A percentile compares a stretch with the other conserved stretches of the same genome.
Conservation (phyloP, 108 stramenopile species). For the Pseudonitzschia multistriata region DNA sequence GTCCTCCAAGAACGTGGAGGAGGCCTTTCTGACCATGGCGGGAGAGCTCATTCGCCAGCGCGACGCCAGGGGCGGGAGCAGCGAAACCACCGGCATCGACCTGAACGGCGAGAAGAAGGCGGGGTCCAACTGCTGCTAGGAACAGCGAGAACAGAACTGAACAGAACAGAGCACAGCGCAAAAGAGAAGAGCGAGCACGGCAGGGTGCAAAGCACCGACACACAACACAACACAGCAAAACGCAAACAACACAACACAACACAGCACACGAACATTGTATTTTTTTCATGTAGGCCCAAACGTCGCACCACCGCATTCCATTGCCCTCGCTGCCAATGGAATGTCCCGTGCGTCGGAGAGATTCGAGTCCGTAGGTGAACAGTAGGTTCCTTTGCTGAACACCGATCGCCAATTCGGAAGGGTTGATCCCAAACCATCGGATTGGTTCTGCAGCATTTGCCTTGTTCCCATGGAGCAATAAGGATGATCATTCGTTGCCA, state of each 20-base stretch:
- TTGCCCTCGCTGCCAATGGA: neutral
- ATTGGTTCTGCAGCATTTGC: neutral
- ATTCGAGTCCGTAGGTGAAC: neutral
- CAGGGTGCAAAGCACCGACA: constrained; percentile 14
- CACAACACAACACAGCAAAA: no score
- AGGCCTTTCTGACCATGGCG: constrained; percentile 99
- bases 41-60: constrained; percentile 91
- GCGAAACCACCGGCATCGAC: constrained; percentile 57
- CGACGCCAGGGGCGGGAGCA: constrained; percentile 57
- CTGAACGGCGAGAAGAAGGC: constrained; percentile 46
- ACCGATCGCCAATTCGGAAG: no score
- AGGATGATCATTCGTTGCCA: neutral
- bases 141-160: neutral
- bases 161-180: no score
- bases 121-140: constrained; percentile 42
- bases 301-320: neutral
- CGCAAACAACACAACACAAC: no score
- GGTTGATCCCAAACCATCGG: no score
- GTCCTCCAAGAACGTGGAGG: constrained; percentile 97
- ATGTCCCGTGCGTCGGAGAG: neutral
- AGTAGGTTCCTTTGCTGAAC: neutral
- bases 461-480: neutral
- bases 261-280: neutral
- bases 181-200: constrained; percentile 80
- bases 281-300: neutral